Evolutionary conservation across 805 yeast species (phyloP).

Genomic region (Cyberlindnera nakhonratchasimensis): DNA sequence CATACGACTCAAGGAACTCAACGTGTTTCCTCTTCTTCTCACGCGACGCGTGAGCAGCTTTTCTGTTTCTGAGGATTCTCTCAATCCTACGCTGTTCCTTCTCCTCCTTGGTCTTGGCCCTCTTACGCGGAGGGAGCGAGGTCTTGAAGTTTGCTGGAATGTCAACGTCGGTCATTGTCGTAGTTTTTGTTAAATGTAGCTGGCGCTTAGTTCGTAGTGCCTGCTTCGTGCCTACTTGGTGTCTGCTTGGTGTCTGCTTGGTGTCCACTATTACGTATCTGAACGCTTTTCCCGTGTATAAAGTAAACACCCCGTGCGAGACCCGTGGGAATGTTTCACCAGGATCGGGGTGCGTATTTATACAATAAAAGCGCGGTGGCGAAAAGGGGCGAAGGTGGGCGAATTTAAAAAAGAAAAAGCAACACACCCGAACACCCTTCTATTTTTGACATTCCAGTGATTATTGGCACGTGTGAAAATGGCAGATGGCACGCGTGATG

Average conservation of each 20-base stretch:
- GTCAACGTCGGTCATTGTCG: constrained; percentile 22
- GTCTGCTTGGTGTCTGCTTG: too few relatives aligned
- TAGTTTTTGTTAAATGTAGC: background rate
- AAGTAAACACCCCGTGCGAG: background rate
- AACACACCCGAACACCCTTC: too few relatives aligned
- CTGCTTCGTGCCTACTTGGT: too few relatives aligned
- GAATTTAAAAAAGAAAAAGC: too few relatives aligned
- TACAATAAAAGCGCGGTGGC: background rate
- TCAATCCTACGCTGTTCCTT: constrained; percentile 95
- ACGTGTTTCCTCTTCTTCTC: constrained; percentile 94
- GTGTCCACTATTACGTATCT: too few relatives aligned
- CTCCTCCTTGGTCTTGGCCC: constrained; percentile 95
- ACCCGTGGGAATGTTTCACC: background rate
- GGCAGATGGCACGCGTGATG: too few relatives aligned
- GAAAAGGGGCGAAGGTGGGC: background rate
- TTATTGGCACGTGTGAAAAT: too few relatives aligned
- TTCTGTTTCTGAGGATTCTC: constrained; percentile 86
- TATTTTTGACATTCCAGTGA: too few relatives aligned
- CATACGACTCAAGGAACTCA: constrained; percentile 63
- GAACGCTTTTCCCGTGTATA: background rate
- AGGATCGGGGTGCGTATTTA: background rate
- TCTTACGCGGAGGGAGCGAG: constrained; percentile 86
- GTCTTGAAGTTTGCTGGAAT: constrained; percentile 39
- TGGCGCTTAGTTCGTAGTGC: too few relatives aligned
- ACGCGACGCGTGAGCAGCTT: constrained; percentile 96